Base-by-base conservation (phyloP, 1,139 yeast species). In the Kurtzmaniella quercitrusa region DNA sequence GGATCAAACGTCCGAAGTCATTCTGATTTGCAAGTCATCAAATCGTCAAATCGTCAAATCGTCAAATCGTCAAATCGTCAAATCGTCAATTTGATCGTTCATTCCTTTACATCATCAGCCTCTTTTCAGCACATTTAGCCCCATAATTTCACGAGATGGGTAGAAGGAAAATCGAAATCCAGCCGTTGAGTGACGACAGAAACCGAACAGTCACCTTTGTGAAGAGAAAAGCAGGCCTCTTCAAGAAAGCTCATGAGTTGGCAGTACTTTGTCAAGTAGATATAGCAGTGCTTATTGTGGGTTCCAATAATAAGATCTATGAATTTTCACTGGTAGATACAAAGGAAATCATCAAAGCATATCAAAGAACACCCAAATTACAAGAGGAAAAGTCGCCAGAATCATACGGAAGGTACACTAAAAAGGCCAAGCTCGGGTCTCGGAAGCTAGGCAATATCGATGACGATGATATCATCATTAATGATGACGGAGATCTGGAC, bases 181-280 rank as follows among this genome's bases (percentile, higher is more conserved):
- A 87, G 63, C 98, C 98, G 40, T 81, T 93, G 48, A 73, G 82
- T 6, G 96, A 93, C 54, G 98, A 91, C 62, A 75, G 98, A 48
- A 91, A 90, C 63, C 68, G 90, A 50, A 82, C 94, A 6, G 91
- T 85, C 27, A 93, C 98, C 0, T 93, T 93, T 63, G 89, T 89
- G 51, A 93, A 93, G 63, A 77, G 98, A 45, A 93, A 91, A 63
- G 95, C 96, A 0, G 98, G 98, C 1, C 71, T 93, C 41, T 91
- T 93, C 70, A 93, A 93, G 61, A 93, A 93, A 63, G 98, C 98
- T 1, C 95, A 91, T 59, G 98, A 93, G 64, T 74, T 93, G 48
- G 84, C 97, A 1, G 91, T 91, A 17, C 72, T 93, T 44, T 91
- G 98, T 62, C 94, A 89, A 51, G 96, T 90, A 8, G 98, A 93